Conservation (phyloP, 805 yeast species). For the Isabelozyma heimii region DNA sequence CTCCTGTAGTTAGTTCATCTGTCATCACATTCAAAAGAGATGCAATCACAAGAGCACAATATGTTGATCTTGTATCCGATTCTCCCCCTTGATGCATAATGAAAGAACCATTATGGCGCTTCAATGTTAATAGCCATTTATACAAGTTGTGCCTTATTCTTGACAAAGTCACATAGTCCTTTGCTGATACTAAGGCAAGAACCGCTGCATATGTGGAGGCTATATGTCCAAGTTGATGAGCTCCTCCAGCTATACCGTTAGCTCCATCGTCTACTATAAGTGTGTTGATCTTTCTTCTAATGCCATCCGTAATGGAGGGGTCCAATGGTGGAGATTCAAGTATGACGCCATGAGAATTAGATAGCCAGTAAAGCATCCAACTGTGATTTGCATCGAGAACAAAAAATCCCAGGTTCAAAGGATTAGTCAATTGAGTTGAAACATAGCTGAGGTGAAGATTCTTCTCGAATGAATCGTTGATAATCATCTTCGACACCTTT, state of each 20-base stretch:
- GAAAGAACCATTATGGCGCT: slow-evolving; percentile 73
- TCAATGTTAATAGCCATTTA: slow-evolving; percentile 64
- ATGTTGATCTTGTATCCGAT: slow-evolving; percentile 78
- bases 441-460: slow-evolving; percentile 45
- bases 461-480: slow-evolving; percentile 11
- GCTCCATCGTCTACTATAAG: slow-evolving; percentile 28
- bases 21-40: slow-evolving; percentile 62
- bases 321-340: slow-evolving; percentile 9
- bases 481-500: slow-evolving; percentile 5
- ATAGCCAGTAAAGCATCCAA: slow-evolving; percentile 86
- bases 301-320: slow-evolving; percentile 4
- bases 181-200: slow-evolving; percentile 55
- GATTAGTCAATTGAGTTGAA: slow-evolving; percentile 32
- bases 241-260: slow-evolving; percentile 83
- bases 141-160: slow-evolving; percentile 41
- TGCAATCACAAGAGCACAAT: slow-evolving; percentile 79
- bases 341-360: slow-evolving; percentile 40
- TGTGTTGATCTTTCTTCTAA: slow-evolving; percentile 20
- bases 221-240: slow-evolving; percentile 75
- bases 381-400: slow-evolving; percentile 86
- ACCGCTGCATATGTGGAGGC: slow-evolving; percentile 84
- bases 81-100: slow-evolving; percentile 78
- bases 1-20: slow-evolving; percentile 52
- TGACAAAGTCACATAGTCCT: slow-evolving; percentile 31
- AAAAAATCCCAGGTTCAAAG: slow-evolving; percentile 50